These are phyloP conservation scores for Penicillium pancosmium DNA, from an alignment of 495 filamentous ascomycete species.

Conservation along the genomic window DNA sequence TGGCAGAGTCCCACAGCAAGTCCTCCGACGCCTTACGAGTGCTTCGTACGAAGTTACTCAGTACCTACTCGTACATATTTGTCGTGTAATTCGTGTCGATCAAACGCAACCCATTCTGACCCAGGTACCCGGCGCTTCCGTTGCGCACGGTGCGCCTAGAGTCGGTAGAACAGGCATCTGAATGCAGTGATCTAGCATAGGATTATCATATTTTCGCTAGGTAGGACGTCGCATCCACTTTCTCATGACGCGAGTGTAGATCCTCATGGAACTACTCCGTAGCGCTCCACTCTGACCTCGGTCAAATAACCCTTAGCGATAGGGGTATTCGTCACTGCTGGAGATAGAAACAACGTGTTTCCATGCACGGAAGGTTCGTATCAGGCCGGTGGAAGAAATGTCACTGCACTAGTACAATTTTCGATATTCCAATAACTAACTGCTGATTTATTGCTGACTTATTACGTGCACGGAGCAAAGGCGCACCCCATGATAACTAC, in stretches of 20 bases:
- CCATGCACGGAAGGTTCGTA: too few species aligned
- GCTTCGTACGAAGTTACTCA: too few species aligned
- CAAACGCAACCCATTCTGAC: constrained; percentile 4
- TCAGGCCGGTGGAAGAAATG: too few species aligned
- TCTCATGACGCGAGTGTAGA: constrained; percentile 7
- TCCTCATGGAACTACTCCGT: constrained; percentile 8
- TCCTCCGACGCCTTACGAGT: background rate
- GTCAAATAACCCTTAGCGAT: too few species aligned
- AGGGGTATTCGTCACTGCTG: too few species aligned
- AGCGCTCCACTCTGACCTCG: too few species aligned
- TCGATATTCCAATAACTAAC: too few species aligned
- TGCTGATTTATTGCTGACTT: too few species aligned
- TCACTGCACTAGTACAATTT: too few species aligned
- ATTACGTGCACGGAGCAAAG: too few species aligned
- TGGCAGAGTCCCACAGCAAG: background rate
- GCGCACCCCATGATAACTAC: too few species aligned
- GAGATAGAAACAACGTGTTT: too few species aligned
- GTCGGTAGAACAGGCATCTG: background rate
- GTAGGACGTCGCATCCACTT: background rate
- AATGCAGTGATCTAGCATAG: background rate
- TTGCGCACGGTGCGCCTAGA: constrained; percentile 1
- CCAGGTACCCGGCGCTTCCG: constrained; percentile 4
- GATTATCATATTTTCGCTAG: constrained; percentile 1
- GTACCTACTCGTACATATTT: background rate
- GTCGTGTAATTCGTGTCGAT: constrained; percentile 21